These are phyloP conservation scores for Aureobasidium sp. DNA, from an alignment of 2,329 filamentous ascomycete species.

Conservation along the genomic window DNA sequence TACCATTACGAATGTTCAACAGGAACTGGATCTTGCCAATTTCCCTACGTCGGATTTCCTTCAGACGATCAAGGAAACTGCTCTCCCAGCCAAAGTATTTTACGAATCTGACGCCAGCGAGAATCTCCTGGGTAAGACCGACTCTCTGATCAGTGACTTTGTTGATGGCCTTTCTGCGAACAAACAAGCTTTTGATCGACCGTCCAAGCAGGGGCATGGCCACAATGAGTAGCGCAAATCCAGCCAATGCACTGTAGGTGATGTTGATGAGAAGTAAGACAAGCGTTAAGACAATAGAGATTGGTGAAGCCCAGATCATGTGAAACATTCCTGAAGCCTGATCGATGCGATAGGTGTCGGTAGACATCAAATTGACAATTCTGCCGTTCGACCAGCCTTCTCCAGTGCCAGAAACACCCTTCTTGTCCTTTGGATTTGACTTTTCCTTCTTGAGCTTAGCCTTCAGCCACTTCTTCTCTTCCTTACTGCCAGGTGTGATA, in stretches of 20 bases:
- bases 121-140: constrained; percentile 82
- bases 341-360: constrained; percentile 89
- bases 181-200: constrained; percentile 70
- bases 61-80: constrained; percentile 71
- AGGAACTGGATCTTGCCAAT: constrained; percentile 79
- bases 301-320: constrained; percentile 79
- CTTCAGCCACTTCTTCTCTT: constrained; percentile 46
- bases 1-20: constrained; percentile 74
- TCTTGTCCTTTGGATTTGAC: constrained; percentile 36
- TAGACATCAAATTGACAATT: constrained; percentile 89
- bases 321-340: constrained; percentile 86
- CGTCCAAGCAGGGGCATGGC: constrained; percentile 70
- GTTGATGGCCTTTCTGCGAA: constrained; percentile 73
- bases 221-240: constrained; percentile 74
- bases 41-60: constrained; percentile 66
- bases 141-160: constrained; percentile 91
- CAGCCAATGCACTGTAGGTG: constrained; percentile 81
- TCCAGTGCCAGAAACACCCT: constrained; percentile 59
- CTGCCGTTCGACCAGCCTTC: constrained; percentile 87
- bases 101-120: constrained; percentile 87
- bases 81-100: constrained; percentile 96
- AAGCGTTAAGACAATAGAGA: constrained; percentile 71
- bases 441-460: constrained; percentile 37
- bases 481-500: constrained; percentile 42
- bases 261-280: constrained; percentile 78